Evolutionary conservation across 371 early-diverging fungal genomes (phyloP).

Genomic region (Mucor velutinosus): DNA sequence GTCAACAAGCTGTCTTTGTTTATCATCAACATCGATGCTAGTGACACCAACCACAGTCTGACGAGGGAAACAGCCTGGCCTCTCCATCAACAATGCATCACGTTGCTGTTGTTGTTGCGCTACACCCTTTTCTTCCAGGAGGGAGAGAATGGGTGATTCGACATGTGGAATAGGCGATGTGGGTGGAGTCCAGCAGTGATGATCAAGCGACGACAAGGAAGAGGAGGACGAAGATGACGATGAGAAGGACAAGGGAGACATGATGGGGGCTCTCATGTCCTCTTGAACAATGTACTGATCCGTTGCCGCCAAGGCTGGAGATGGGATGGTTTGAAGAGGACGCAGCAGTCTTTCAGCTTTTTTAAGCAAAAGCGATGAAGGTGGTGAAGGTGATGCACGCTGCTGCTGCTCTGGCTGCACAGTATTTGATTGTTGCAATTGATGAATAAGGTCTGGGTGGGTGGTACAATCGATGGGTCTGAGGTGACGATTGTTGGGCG

Average conservation of each 20-base stretch:
- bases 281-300: conserved; percentile 5
- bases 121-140: conserved; percentile 1
- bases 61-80: conserved; percentile 24
- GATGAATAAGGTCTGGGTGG: conserved; percentile 21
- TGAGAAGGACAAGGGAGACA: conserved; percentile 28
- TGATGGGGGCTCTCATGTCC: background rate
- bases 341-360: conserved; percentile 7
- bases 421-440: conserved; percentile 8
- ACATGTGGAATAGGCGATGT: conserved; percentile 10
- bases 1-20: conserved; percentile 1
- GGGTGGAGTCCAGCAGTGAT: conserved; percentile 21
- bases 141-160: background rate
- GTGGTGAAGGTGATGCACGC: background rate
- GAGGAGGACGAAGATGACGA: conserved; percentile 30
- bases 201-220: conserved; percentile 18
- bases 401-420: background rate
- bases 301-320: background rate
- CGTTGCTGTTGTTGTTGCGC: background rate
- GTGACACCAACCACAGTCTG: background rate
- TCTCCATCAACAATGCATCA: background rate
- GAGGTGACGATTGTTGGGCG: conserved; percentile 34
- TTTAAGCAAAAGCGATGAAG: conserved; percentile 7
- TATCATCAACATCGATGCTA: background rate
- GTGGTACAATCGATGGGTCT: conserved; percentile 40
- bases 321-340: background rate